Percentiles rank a stretch among this genome's conserved stretches.
Evolutionary conservation across 305 asterid species (phyloP).

Genomic region (Caryopteris hybrid): DNA sequence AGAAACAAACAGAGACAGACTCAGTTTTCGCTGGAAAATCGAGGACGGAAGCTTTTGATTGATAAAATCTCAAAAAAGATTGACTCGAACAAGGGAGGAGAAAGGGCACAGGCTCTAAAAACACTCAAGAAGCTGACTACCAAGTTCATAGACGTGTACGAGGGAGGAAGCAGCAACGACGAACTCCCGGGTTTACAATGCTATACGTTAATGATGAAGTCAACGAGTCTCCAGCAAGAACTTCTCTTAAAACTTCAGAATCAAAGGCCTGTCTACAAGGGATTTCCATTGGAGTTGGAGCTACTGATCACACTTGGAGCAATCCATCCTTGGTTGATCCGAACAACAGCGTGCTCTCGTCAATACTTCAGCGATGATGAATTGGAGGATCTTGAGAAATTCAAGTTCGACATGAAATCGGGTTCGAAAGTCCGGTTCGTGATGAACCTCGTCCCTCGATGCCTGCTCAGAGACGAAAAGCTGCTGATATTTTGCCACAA

Average conservation of each 20-base stretch:
- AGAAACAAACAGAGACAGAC: conserved; percentile 52
- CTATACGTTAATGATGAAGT: conserved; percentile 92
- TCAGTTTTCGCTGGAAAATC: conserved; percentile 67
- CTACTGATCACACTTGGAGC: conserved; percentile 88
- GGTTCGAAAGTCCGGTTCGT: conserved; percentile 94
- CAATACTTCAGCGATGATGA: conserved; percentile 63
- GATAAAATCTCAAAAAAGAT: conserved; percentile 75
- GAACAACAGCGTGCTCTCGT: conserved; percentile 66
- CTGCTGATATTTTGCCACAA: conserved; percentile 88
- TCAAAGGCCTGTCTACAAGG: conserved; percentile 74
- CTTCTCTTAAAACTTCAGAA: conserved; percentile 68
- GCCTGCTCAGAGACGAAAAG: conserved; percentile 70
- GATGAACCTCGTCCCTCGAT: conserved; percentile 81
- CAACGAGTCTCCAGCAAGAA: conserved; percentile 73
- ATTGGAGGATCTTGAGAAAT: conserved; percentile 61
- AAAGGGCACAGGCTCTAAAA: conserved; percentile 67
- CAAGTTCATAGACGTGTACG: conserved; percentile 84
- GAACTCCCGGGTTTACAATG: conserved; percentile 86
- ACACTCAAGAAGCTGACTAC: conserved; percentile 64
- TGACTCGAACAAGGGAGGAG: conserved; percentile 60
- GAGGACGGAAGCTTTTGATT: conserved; percentile 76
- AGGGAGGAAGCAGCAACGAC: conserved; percentile 69
- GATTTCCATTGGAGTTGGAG: conserved; percentile 87
- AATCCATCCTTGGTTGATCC: conserved; percentile 94
- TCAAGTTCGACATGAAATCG: conserved; percentile 64